phyloP scores from a whole-genome alignment of 2,329 filamentous ascomycete genomes.

The Penicillium griseofulvum region DNA sequence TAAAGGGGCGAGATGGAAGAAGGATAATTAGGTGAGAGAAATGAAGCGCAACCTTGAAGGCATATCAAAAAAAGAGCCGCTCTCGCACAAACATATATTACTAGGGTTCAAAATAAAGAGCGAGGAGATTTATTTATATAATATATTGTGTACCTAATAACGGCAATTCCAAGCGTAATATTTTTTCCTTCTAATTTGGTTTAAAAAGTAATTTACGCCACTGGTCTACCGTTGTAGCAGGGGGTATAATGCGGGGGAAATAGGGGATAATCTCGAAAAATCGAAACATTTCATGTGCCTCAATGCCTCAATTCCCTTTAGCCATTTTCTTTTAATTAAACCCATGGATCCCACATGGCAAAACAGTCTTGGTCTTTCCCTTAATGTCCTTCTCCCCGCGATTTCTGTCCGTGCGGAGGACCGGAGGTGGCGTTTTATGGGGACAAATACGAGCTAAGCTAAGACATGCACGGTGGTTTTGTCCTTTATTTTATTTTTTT shows the following conservation, averaged over 20 bases:
- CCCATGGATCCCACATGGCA: too few species aligned
- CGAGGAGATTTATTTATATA: background rate
- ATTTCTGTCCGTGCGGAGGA: conserved; percentile 3
- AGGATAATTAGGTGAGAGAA: background rate
- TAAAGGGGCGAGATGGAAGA: background rate
- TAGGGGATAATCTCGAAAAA: background rate
- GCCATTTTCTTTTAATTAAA: too few species aligned
- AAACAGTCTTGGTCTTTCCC: too few species aligned
- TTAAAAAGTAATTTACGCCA: background rate
- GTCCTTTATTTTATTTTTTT: background rate
- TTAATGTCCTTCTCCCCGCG: background rate
- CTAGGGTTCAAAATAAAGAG: background rate
- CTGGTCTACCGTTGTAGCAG: background rate
- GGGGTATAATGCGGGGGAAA: background rate
- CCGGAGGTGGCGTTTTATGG: conserved; percentile 5
- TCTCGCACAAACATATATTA: background rate
- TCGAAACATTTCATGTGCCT: too few species aligned
- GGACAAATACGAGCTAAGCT: background rate
- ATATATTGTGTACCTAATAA: too few species aligned
- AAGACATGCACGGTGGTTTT: background rate
- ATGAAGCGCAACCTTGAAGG: background rate
- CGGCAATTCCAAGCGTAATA: background rate
- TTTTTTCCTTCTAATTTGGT: background rate
- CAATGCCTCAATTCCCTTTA: too few species aligned
- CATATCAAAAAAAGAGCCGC: conserved; percentile 2